A percentile compares a stretch with the other conserved stretches of the same genome.
phyloP scores from a whole-genome alignment of 805 yeast species.

The Wickerhamiella sergipiensis region DNA sequence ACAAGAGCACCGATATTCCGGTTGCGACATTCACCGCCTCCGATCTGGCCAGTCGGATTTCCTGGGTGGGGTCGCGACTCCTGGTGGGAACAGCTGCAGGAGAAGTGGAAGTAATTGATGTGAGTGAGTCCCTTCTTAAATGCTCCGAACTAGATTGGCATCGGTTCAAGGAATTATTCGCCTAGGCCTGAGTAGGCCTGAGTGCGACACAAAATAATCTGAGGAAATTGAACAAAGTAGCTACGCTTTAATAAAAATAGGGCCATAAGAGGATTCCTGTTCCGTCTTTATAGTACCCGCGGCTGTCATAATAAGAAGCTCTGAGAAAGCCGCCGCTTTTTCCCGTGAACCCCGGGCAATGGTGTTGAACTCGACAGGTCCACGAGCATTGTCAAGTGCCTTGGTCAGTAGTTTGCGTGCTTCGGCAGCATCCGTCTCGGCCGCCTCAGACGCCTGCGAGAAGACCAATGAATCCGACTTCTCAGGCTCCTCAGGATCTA shows the following conservation, averaged over 20 bases:
- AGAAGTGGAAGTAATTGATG: neutral
- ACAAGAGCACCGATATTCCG: slow-evolving; percentile 21
- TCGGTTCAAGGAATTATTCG: neutral
- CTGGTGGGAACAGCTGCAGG: neutral
- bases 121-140: neutral
- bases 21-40: slow-evolving; percentile 14
- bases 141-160: neutral
- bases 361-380: neutral
- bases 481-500: neutral
- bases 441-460: neutral
- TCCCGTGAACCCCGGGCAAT: neutral
- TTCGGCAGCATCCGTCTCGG: neutral
- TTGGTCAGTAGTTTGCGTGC: neutral
- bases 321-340: slow-evolving; percentile 1
- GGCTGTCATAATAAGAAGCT: neutral
- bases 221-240: neutral
- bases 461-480: neutral
- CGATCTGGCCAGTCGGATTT: slow-evolving; percentile 21
- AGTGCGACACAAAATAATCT: too few relatives aligned
- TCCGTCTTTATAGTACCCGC: neutral
- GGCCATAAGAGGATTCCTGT: neutral
- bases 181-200: neutral
- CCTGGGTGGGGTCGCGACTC: slow-evolving; percentile 19
- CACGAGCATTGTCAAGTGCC: neutral
- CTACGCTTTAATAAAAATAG: neutral